Evolutionary conservation across 257 asterid species (phyloP).

Genomic region (Solanum corneliomulleri): DNA sequence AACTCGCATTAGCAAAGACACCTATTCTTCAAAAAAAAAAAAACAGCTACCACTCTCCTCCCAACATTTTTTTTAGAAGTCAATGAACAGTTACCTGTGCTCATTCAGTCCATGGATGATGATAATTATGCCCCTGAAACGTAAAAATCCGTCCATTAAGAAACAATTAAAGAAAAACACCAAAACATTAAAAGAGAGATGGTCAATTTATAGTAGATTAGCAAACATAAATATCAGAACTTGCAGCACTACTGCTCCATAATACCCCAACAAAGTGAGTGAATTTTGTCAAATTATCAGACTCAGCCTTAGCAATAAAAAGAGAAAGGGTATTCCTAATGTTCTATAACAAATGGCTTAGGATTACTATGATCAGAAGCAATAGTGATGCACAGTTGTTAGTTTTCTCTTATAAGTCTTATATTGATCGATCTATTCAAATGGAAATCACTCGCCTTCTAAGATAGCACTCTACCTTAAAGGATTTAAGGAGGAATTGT

Average conservation of each 20-base stretch:
- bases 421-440: not conserved
- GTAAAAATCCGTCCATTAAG: not conserved
- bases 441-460: not conserved
- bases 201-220: not conserved
- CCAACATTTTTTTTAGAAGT: not conserved
- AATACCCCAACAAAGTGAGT: not conserved
- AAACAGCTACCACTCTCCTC: not conserved
- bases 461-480: not conserved
- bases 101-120: slow-evolving; percentile 96
- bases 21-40: not conserved
- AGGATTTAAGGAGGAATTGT: not conserved
- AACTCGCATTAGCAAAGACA: not conserved
- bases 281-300: not conserved
- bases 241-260: slow-evolving; percentile 10
- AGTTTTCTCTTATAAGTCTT: not conserved
- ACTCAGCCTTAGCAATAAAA: not conserved
- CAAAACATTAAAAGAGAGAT: not conserved
- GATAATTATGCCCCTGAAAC: slow-evolving; percentile 81
- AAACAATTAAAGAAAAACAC: not conserved
- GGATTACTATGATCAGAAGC: not conserved
- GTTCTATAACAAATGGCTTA: not conserved
- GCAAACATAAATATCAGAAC: slow-evolving; percentile 5
- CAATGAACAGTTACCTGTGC: slow-evolving; percentile 50
- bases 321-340: not conserved
- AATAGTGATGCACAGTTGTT: not conserved